Percentiles rank a stretch among this genome's conserved stretches.
These are phyloP conservation scores for Candida sphagnicola DNA, from an alignment of 805 yeast species.

Conservation along the genomic window DNA sequence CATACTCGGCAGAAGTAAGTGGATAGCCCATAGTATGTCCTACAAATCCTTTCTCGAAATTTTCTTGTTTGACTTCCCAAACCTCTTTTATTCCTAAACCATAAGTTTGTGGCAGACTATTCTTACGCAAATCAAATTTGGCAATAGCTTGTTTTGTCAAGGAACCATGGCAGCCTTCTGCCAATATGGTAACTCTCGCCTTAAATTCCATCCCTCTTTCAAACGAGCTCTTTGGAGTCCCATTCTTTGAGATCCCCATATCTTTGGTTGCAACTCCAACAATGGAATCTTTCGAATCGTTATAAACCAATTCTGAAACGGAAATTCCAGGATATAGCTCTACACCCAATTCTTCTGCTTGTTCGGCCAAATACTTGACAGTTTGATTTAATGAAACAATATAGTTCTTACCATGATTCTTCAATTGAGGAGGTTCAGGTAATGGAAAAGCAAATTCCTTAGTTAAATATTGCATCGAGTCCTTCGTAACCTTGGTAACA, in stretches of 20 bases:
- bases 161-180: constrained; percentile 99
- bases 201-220: constrained; percentile 98
- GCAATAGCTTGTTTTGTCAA: constrained; percentile 72
- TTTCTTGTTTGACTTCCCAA: constrained; percentile 88
- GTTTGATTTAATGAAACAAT: constrained; percentile 81
- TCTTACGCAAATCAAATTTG: constrained; percentile 63
- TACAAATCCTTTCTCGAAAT: constrained; percentile 75
- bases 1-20: constrained; percentile 66
- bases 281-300: constrained; percentile 51
- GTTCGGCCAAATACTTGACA: constrained; percentile 75
- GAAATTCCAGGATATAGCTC: constrained; percentile 90
- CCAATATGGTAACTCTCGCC: constrained; percentile 82
- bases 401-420: constrained; percentile 74
- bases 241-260: constrained; percentile 75
- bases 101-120: constrained; percentile 76
- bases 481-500: constrained; percentile 70
- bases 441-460: constrained; percentile 58
- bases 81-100: constrained; percentile 96
- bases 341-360: constrained; percentile 91
- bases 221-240: constrained; percentile 75
- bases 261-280: constrained; percentile 94
- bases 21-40: constrained; percentile 93
- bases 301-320: constrained; percentile 71
- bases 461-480: constrained; percentile 70
- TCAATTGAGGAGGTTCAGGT: constrained; percentile 93